Evolutionary conservation across 148 eudicot species (phyloP).

Genomic region (Bassia scoparia): DNA sequence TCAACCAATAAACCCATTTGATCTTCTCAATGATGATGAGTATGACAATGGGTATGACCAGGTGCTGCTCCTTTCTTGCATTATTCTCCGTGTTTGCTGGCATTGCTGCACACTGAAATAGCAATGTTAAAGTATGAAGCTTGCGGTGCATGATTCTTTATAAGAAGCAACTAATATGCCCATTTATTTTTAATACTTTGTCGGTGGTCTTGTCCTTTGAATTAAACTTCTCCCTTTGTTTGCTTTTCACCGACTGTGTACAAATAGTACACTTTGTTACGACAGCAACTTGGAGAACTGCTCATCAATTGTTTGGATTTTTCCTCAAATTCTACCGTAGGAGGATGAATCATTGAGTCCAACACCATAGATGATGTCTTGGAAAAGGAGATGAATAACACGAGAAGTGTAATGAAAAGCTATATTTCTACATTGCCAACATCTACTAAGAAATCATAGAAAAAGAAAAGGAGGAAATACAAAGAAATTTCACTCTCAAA

Average conservation of each 20-base stretch:
- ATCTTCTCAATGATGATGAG: constrained; percentile 37
- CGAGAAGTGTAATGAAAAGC: constrained; percentile 26
- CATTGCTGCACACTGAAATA: background rate
- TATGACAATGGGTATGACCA: constrained; percentile 31
- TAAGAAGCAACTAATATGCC: background rate
- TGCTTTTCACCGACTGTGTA: background rate
- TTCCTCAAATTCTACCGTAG: constrained; percentile 32
- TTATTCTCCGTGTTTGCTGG: background rate
- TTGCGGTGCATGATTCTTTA: too few relatives aligned
- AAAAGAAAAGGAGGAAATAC: constrained; percentile 73
- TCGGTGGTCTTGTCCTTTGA: background rate
- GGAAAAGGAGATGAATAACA: constrained; percentile 24
- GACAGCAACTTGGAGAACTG: background rate
- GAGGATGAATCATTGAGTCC: constrained; percentile 42
- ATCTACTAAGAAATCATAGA: constrained; percentile 61
- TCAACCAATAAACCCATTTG: constrained; percentile 37
- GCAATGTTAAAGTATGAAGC: too few relatives aligned
- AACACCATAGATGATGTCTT: constrained; percentile 27
- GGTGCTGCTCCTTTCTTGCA: constrained; percentile 24
- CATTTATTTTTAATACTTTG: too few relatives aligned
- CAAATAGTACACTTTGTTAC: background rate
- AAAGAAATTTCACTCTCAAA: constrained; percentile 33
- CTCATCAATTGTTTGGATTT: background rate
- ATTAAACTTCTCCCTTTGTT: background rate
- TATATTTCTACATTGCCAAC: constrained; percentile 29